A percentile compares a stretch with the other conserved stretches of the same genome.
phyloP scores from a whole-genome alignment of 2,329 filamentous ascomycete species.

The Pseudogymnoascus sp. region DNA sequence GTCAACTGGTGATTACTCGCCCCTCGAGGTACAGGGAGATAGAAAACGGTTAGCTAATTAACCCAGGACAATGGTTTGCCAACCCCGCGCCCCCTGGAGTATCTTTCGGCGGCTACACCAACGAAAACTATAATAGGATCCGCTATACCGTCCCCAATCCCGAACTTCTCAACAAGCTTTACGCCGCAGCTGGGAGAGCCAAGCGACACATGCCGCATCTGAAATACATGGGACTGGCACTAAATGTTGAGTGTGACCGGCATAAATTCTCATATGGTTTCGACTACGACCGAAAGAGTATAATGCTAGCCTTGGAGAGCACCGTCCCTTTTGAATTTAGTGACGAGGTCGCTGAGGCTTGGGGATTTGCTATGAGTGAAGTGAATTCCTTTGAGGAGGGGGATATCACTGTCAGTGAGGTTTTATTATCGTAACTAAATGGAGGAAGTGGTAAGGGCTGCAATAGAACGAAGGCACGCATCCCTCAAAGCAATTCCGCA shows the following conservation, averaged over 20 bases:
- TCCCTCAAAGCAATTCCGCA: not conserved
- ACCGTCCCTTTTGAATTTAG: not conserved
- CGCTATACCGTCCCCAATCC: not conserved
- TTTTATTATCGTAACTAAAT: not conserved
- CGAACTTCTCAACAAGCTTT: not conserved
- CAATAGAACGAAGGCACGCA: not conserved
- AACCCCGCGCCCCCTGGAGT: not conserved
- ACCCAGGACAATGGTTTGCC: not conserved
- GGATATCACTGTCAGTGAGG: not conserved
- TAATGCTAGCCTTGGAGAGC: not conserved
- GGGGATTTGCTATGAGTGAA: not conserved
- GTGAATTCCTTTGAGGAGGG: not conserved
- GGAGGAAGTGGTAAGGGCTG: not conserved
- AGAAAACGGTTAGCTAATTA: not conserved
- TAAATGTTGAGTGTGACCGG: not conserved
- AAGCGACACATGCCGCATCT: not conserved
- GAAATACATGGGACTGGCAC: not conserved
- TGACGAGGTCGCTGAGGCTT: not conserved
- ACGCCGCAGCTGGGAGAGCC: not conserved
- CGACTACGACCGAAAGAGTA: not conserved
- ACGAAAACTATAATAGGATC: not conserved
- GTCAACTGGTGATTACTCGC: not conserved
- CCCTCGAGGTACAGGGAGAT: not conserved
- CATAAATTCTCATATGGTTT: not conserved
- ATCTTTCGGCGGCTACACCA: too few relatives aligned